A percentile compares a stretch with the other conserved stretches of the same genome.
Conservation (phyloP, 768 basidiomycete species). For the Suillus paluster region DNA sequence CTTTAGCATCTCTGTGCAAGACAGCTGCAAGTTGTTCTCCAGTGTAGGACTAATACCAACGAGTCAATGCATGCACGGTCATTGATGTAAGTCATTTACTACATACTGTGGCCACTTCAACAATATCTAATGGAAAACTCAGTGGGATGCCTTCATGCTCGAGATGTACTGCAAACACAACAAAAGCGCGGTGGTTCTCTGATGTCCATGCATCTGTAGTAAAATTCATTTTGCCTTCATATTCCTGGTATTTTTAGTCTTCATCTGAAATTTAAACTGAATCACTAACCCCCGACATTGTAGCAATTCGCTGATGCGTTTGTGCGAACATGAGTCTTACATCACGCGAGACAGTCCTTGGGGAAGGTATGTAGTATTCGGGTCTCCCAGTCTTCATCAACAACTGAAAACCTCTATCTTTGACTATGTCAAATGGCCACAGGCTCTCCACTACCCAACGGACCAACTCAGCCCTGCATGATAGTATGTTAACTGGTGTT, state of each 20-base stretch:
- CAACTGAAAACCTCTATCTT: conserved; percentile 23
- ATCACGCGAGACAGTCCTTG: conserved; percentile 24
- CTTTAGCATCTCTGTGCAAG: conserved; percentile 27
- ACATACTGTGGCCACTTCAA: conserved; percentile 31
- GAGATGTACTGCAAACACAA: conserved; percentile 33
- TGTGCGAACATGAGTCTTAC: conserved; percentile 20
- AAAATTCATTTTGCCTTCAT: conserved; percentile 32
- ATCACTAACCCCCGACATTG: conserved; percentile 15
- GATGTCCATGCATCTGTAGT: conserved; percentile 40
- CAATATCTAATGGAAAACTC: conserved; percentile 30
- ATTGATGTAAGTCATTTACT: background rate
- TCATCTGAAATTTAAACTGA: too few species aligned
- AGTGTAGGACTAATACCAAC: conserved; percentile 28
- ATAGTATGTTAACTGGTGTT: conserved; percentile 1
- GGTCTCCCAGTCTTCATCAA: conserved; percentile 33
- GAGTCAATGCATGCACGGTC: background rate
- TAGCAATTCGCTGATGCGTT: conserved; percentile 17
- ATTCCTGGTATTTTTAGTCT: conserved; percentile 18
- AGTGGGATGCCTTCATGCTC: conserved; percentile 25
- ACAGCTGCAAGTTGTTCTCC: conserved; percentile 29
- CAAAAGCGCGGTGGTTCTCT: conserved; percentile 36
- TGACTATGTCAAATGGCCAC: conserved; percentile 27
- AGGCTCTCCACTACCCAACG: conserved; percentile 27
- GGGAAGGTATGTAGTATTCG: conserved; percentile 23
- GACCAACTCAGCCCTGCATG: conserved; percentile 27